Base-by-base conservation (phyloP, 139 green algal genomes). In the Picochlorum sp. region DNA sequence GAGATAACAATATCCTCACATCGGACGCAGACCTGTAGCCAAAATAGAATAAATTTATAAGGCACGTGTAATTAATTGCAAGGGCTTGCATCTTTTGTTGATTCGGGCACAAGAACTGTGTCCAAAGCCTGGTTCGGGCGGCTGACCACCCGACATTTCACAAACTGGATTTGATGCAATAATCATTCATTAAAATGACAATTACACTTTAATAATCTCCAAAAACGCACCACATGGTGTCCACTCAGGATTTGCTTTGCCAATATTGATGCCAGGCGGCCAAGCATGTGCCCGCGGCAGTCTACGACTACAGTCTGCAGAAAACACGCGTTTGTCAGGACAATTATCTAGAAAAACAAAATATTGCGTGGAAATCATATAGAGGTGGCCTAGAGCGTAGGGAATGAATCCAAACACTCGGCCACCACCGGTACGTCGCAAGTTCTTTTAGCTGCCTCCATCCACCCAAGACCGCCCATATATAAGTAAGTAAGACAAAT, bases 201-300 rank as follows among this genome's bases (percentile, higher is more conserved):
- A n/a, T n/a, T n/a, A n/a, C n/a, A n/a, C n/a, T n/a, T n/a, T n/a
- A n/a, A n/a, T 12, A 55, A 55, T 31, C 20, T 25, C 68, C 77
- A 74, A n/a, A n/a, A n/a, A n/a, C n/a, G n/a, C 53, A 96, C 89
- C 33, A 98, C 76, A 36, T 96, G 83, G 73, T 98, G 80, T 49
- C 93, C 93, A 36, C 74, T 76, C 7, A 99, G 87, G 55, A 96
- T 72, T 81, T 98, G 91, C 88, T 99, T 99, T 69, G 93, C 93
- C 14, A 97, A 60, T 32, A 97, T 81, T 31, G 77, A 90, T 52
- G 93, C 89, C 74, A 99, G 78, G 50, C 93, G 90, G 59, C 93
- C 93, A 40, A 98, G 81, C 86, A 99, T 93, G 74, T 99, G 93
- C 41, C 81, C 85, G 8, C 86, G 75, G 64, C 81, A 84, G 70